Percentiles rank a stretch among this genome's conserved stretches.
These are phyloP conservation scores for Orbilia brochopaga DNA, from an alignment of 2,329 filamentous ascomycete genomes.

Conservation along the genomic window DNA sequence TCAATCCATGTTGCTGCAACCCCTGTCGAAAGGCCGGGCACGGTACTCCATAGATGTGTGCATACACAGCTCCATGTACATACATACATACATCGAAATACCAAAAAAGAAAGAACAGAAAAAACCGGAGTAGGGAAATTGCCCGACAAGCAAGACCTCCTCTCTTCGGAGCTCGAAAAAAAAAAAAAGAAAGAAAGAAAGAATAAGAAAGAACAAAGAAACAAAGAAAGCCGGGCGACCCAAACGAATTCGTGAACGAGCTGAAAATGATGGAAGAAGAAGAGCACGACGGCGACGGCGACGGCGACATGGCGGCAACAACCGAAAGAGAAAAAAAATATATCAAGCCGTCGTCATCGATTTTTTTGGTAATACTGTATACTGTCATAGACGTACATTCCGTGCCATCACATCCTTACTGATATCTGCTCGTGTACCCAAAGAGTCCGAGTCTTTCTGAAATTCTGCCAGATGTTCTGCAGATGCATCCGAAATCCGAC, in stretches of 20 bases:
- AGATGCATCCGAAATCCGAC: neutral
- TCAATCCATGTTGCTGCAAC: neutral
- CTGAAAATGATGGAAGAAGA: neutral
- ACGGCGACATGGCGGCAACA: no score
- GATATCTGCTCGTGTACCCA: no score
- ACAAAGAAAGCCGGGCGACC: neutral
- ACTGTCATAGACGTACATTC: no score
- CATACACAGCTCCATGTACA: neutral
- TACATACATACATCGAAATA: neutral
- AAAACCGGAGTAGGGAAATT: constrained; percentile 25
- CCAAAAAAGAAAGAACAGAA: constrained; percentile 8
- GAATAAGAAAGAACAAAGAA: neutral
- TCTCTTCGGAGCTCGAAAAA: constrained; percentile 10
- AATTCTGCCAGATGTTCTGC: neutral
- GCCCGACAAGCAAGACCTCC: constrained; percentile 12
- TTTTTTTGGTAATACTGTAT: no score
- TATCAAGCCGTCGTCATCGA: no score
- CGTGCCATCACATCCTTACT: no score
- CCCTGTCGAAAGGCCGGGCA: constrained; percentile 10
- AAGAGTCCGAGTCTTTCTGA: no score
- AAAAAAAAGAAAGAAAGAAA: constrained; percentile 5
- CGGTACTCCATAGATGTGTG: neutral
- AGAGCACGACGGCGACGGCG: no score
- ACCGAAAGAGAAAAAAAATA: no score
- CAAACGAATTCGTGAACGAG: neutral